These are phyloP conservation scores for Kalaharituber pfeilii DNA, from an alignment of 2,329 filamentous ascomycete species.

Conservation along the genomic window DNA sequence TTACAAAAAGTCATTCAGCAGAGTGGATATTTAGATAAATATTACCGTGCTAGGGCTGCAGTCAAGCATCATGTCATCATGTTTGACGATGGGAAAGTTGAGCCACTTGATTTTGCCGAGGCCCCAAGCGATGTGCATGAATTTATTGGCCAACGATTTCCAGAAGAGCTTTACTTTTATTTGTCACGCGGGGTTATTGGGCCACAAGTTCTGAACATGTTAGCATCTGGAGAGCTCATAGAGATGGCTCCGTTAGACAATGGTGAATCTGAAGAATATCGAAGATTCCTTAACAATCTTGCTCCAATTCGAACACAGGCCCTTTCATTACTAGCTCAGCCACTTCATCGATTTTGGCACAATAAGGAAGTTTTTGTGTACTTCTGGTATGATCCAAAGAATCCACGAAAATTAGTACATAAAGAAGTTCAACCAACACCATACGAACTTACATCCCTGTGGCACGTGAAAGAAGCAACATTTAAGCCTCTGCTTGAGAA, in stretches of 20 bases:
- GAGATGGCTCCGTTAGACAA: constrained; percentile 76
- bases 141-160: constrained; percentile 76
- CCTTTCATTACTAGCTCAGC: constrained; percentile 59
- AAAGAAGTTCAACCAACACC: constrained; percentile 35
- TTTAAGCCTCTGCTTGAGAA: constrained; percentile 26
- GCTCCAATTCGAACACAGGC: constrained; percentile 58
- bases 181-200: constrained; percentile 68
- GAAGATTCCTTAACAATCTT: constrained; percentile 56
- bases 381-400: constrained; percentile 67
- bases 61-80: constrained; percentile 79
- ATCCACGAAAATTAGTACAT: constrained; percentile 51
- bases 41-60: constrained; percentile 66
- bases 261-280: constrained; percentile 62
- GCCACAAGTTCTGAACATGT: constrained; percentile 60
- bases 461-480: constrained; percentile 52
- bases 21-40: constrained; percentile 64
- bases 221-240: constrained; percentile 61
- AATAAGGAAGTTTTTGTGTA: constrained; percentile 60
- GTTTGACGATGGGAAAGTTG: constrained; percentile 56
- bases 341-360: constrained; percentile 67
- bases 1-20: constrained; percentile 42
- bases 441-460: constrained; percentile 40
- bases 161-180: constrained; percentile 81
- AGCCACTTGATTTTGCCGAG: constrained; percentile 53
- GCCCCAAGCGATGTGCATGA: constrained; percentile 72